Conservation (phyloP, 78 protist genomes). For the slime mould (Dictyostelium discoideum) region dicty_2.7 NC_007091.3:2987001-2987500, state of each 20-base stretch:
- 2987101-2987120: constrained; percentile 26
- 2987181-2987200: constrained; percentile 59
- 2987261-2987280: constrained; percentile 14
- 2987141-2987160: background rate
- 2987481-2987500: background rate
- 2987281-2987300: constrained; percentile 32
- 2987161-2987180: constrained; percentile 6
- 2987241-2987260: constrained; percentile 22
- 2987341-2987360: background rate
- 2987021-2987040: background rate
- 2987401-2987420: constrained; percentile 45
- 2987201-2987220: constrained; percentile 54
- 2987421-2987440: constrained; percentile 52
- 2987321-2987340: constrained; percentile 29
- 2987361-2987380: constrained; percentile 20
- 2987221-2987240: constrained; percentile 23
- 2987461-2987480: constrained; percentile 14
- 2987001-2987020: constrained; percentile 17
- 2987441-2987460: constrained; percentile 58
- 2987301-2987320: constrained; percentile 3
- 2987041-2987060: background rate
- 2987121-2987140: constrained; percentile 16
- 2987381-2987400: background rate
- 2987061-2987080: too few relatives aligned
- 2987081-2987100: background rate